Conservation (phyloP, 495 filamentous ascomycete genomes). For the Penicillium mononematosum region DNA sequence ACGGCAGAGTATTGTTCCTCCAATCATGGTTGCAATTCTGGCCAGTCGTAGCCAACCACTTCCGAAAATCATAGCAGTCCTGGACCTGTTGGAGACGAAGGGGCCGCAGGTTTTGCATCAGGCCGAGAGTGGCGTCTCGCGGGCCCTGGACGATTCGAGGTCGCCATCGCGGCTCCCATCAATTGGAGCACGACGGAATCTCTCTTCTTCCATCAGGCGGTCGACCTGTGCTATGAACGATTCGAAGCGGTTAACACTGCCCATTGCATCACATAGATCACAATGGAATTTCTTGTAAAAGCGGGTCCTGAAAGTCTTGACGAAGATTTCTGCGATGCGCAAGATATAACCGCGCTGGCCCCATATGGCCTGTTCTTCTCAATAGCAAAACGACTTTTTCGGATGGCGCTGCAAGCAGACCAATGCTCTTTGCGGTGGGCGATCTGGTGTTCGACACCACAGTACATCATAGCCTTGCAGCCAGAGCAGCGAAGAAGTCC, state of each 20-base stretch:
- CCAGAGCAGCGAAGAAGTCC: constrained; percentile 34
- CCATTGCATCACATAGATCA: constrained; percentile 26
- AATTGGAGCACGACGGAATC: no score
- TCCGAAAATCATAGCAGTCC: constrained; percentile 56
- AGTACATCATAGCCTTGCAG: constrained; percentile 50
- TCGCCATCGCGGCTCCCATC: no score
- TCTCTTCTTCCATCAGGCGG: constrained; percentile 21
- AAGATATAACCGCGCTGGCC: constrained; percentile 13
- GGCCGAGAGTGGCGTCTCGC: constrained; percentile 37
- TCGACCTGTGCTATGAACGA: constrained; percentile 38
- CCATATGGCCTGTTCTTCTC: constrained; percentile 37
- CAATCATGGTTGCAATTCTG: constrained; percentile 34
- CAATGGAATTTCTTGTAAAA: constrained; percentile 44
- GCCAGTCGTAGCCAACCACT: constrained; percentile 42
- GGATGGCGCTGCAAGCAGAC: constrained; percentile 40
- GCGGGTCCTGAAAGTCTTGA: constrained; percentile 36
- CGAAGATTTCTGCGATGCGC: constrained; percentile 28
- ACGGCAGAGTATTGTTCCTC: constrained; percentile 32
- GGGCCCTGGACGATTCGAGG: constrained; percentile 18
- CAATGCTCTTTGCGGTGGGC: constrained; percentile 42
- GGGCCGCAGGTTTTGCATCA: constrained; percentile 18
- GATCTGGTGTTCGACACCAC: constrained; percentile 44
- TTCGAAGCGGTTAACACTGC: constrained; percentile 32
- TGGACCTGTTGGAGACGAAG: constrained; percentile 52
- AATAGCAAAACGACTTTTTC: constrained; percentile 19